Evolutionary conservation across 768 basidiomycete species (phyloP).

Genomic region (Lactifluus subvellereus): DNA sequence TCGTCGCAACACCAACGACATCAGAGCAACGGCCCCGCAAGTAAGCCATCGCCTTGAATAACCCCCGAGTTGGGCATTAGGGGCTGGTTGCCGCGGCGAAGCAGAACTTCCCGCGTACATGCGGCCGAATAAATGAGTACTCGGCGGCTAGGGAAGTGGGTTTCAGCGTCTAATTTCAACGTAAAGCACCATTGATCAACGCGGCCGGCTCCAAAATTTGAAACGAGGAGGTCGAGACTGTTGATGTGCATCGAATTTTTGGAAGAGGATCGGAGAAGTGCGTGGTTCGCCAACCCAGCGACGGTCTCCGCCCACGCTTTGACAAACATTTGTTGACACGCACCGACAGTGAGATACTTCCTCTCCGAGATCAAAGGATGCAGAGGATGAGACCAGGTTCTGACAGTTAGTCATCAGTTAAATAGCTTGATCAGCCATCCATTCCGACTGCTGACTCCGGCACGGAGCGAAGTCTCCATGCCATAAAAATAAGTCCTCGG

Average conservation of each 20-base stretch:
- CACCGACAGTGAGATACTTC: neutral
- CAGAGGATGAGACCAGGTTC: neutral
- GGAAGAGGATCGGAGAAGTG: neutral
- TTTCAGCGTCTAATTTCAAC: neutral
- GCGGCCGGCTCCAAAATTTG: constrained; percentile 8
- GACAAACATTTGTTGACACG: neutral
- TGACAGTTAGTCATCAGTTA: constrained; percentile 1
- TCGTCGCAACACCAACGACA: neutral
- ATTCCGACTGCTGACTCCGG: constrained; percentile 7
- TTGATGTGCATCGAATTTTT: neutral
- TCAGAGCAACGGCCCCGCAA: neutral
- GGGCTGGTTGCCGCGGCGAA: neutral
- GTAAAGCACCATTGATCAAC: neutral
- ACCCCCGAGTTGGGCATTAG: neutral
- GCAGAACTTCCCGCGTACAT: neutral
- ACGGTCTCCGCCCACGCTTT: neutral
- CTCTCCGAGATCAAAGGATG: neutral
- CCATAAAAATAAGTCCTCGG: constrained; percentile 1
- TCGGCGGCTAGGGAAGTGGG: neutral
- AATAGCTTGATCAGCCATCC: constrained; percentile 11
- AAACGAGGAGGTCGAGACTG: constrained; percentile 14
- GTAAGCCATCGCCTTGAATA: neutral
- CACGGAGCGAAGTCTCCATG: neutral
- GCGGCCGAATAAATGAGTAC: neutral
- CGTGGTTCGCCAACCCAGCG: constrained; percentile 7